phyloP scores from a whole-genome alignment of 2,329 filamentous ascomycete genomes.

The Aspergillus chevalieri region DNA sequence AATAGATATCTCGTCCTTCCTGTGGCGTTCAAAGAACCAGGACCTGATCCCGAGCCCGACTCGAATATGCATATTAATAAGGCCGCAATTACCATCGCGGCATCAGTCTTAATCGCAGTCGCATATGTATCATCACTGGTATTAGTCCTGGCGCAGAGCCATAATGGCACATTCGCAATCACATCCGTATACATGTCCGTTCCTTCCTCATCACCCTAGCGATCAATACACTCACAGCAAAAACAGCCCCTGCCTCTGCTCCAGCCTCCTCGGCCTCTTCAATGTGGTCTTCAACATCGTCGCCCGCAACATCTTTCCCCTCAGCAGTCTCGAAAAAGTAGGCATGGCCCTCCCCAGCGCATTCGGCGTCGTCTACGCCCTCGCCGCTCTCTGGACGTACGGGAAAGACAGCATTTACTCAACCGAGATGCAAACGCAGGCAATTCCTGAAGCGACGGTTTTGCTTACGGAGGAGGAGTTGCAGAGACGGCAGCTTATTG shows the following conservation, averaged over 20 bases:
- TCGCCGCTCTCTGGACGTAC: constrained; percentile 22
- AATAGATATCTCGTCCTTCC: constrained; percentile 26
- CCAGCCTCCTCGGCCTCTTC: constrained; percentile 26
- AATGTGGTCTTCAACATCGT: constrained; percentile 30
- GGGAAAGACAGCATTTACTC: constrained; percentile 9
- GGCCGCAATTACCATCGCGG: constrained; percentile 17
- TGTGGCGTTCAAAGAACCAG: constrained; percentile 17
- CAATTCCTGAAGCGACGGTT: constrained; percentile 5
- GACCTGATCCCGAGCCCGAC: constrained; percentile 2
- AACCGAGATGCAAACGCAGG: constrained; percentile 5
- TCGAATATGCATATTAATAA: constrained; percentile 14
- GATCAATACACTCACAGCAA: neutral
- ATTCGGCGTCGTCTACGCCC: constrained; percentile 23
- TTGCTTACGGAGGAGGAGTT: constrained; percentile 33
- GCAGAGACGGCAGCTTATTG: constrained; percentile 34
- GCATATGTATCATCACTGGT: constrained; percentile 21
- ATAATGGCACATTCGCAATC: constrained; percentile 4
- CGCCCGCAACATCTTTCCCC: constrained; percentile 20
- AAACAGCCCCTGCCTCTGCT: constrained; percentile 15
- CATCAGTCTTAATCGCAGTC: constrained; percentile 21
- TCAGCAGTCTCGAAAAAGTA: constrained; percentile 19
- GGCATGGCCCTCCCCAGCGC: constrained; percentile 22
- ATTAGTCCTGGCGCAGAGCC: constrained; percentile 5
- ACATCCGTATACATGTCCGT: constrained; percentile 28
- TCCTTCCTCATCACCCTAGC: neutral